phyloP scores from a whole-genome alignment of 2,329 filamentous ascomycete genomes.

The Curvularia eragrostidis region DNA sequence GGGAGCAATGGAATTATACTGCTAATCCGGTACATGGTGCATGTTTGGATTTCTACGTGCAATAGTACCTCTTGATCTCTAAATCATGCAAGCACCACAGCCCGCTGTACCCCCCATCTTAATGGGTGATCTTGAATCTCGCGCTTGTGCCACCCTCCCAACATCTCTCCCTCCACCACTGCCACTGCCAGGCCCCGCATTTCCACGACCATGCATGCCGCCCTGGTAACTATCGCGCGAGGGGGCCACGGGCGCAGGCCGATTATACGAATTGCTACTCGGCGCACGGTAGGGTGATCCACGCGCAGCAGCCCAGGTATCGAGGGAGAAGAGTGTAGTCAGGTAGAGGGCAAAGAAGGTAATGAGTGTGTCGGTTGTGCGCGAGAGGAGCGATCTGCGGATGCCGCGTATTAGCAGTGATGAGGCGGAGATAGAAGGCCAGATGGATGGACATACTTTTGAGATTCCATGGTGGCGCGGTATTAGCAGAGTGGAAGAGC shows the following conservation, averaged over 20 bases:
- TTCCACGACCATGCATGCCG: conserved; percentile 40
- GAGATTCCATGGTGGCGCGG: conserved; percentile 8
- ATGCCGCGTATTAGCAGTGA: background rate
- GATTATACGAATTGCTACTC: conserved; percentile 27
- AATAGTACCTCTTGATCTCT: background rate
- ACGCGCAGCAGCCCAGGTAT: conserved; percentile 46
- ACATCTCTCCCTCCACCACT: conserved; percentile 23
- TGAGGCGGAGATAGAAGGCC: background rate
- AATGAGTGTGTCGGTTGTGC: conserved; percentile 31
- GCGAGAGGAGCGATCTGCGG: conserved; percentile 7
- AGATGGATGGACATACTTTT: conserved; percentile 6
- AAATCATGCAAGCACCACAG: conserved; percentile 43
- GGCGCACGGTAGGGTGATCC: conserved; percentile 42
- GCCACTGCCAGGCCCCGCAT: conserved; percentile 24
- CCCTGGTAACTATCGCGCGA: conserved; percentile 39
- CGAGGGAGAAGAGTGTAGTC: conserved; percentile 50
- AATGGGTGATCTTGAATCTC: conserved; percentile 39
- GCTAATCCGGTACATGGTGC: background rate
- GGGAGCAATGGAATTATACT: conserved; percentile 24
- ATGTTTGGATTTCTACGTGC: background rate
- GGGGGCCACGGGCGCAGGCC: conserved; percentile 29
- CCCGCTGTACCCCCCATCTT: conserved; percentile 33
- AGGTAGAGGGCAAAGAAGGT: conserved; percentile 50
- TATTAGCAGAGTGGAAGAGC: background rate
- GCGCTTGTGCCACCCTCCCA: conserved; percentile 29